Evolutionary conservation across 75 land plant genomes (phyloP).

Genomic region (Adiantum capillusveneris): DNA sequence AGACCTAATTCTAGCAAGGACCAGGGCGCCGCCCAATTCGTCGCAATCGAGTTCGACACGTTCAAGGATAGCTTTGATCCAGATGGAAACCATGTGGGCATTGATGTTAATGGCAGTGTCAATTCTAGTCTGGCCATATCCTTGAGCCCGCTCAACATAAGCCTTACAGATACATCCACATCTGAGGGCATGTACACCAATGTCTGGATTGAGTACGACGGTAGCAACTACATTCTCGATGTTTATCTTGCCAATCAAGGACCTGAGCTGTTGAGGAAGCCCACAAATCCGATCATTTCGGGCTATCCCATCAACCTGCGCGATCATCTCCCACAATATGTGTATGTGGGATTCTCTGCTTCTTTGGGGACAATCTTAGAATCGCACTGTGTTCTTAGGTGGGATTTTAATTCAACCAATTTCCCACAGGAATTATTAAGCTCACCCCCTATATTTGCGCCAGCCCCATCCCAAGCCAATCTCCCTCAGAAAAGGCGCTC

Average conservation of each 20-base stretch:
- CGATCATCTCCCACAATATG: constrained; percentile 8
- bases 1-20: too few species aligned
- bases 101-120: constrained; percentile 43
- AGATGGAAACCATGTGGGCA: constrained; percentile 43
- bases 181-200: not conserved
- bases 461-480: too few species aligned
- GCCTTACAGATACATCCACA: constrained; percentile 11
- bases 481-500: too few species aligned
- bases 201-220: constrained; percentile 39
- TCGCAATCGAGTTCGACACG: constrained; percentile 61
- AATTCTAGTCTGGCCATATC: constrained; percentile 9
- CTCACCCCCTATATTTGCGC: too few species aligned
- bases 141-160: not conserved
- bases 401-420: constrained; percentile 22
- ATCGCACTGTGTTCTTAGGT: constrained; percentile 34
- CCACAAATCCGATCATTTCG: constrained; percentile 10
- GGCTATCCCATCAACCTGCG: constrained; percentile 23
- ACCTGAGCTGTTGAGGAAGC: constrained; percentile 1
- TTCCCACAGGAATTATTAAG: not conserved
- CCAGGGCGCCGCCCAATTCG: not conserved
- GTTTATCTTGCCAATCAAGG: constrained; percentile 20
- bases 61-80: constrained; percentile 21
- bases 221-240: constrained; percentile 6
- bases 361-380: constrained; percentile 36
- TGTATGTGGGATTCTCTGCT: constrained; percentile 58